Evolutionary conservation across 2,329 filamentous ascomycete genomes (phyloP).

Genomic region (Drechslerella stenobrocha): DNA sequence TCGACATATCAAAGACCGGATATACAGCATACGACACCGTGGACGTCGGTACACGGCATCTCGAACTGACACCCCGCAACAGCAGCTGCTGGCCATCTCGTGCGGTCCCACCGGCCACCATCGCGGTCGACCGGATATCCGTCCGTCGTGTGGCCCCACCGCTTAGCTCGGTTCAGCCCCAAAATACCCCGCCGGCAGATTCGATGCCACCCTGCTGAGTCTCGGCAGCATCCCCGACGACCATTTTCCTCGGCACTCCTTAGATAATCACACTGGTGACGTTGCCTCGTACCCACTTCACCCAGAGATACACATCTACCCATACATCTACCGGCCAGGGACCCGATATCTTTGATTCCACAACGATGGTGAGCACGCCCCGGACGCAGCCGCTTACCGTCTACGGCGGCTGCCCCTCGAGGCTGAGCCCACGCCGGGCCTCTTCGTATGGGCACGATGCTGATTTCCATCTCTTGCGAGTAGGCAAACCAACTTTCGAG

Average conservation of each 20-base stretch:
- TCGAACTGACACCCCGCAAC: not conserved
- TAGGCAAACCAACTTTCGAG: constrained; percentile 30
- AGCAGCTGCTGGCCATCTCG: not conserved
- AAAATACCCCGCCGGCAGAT: constrained; percentile 7
- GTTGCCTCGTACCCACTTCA: not conserved
- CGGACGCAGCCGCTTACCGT: not conserved
- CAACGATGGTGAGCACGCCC: not conserved
- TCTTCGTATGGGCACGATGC: not conserved
- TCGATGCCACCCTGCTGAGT: constrained; percentile 3
- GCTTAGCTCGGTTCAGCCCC: not conserved
- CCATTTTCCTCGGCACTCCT: not conserved
- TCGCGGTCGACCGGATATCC: not conserved
- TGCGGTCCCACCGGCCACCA: not conserved
- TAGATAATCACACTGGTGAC: not conserved
- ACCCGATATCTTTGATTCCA: not conserved
- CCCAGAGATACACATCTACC: not conserved
- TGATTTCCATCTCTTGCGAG: not conserved
- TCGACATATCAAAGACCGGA: not conserved
- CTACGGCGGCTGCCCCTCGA: not conserved
- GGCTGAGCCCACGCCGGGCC: not conserved
- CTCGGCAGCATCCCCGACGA: constrained; percentile 4
- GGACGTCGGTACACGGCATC: not conserved
- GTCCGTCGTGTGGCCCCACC: not conserved
- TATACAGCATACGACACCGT: no score
- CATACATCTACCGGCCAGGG: not conserved